Conservation (phyloP, 768 basidiomycete genomes). For the Mycena indigotica region DNA sequence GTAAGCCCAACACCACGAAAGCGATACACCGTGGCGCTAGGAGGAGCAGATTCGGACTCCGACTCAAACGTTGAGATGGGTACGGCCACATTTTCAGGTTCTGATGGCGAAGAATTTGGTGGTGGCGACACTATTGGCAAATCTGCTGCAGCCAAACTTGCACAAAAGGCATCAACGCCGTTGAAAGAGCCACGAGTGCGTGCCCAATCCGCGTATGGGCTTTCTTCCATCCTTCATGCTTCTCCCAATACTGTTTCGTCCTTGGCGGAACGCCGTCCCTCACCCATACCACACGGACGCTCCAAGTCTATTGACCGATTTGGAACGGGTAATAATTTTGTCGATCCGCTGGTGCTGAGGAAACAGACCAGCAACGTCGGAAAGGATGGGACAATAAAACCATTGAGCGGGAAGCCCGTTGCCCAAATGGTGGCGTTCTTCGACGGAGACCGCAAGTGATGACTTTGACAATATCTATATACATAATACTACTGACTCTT, state of each 20-base stretch:
- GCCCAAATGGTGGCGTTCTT: slow-evolving; percentile 86
- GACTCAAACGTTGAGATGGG: slow-evolving; percentile 33
- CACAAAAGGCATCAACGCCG: slow-evolving; percentile 30
- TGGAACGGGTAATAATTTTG: slow-evolving; percentile 60
- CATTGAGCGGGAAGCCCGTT: slow-evolving; percentile 63
- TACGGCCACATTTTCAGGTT: slow-evolving; percentile 45
- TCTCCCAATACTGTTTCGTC: slow-evolving; percentile 33
- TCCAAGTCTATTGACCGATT: slow-evolving; percentile 46
- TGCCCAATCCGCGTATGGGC: slow-evolving; percentile 63
- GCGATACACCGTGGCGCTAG: slow-evolving; percentile 84
- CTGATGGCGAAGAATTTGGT: slow-evolving; percentile 44
- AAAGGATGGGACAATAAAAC: slow-evolving; percentile 43
- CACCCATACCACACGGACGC: slow-evolving; percentile 25
- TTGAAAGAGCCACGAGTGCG: slow-evolving; percentile 42
- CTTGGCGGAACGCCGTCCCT: slow-evolving; percentile 34
- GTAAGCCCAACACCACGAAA: slow-evolving; percentile 78
- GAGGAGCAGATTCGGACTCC: slow-evolving; percentile 58
- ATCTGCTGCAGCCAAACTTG: slow-evolving; percentile 40
- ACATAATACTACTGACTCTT: neutral
- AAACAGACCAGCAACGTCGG: slow-evolving; percentile 56
- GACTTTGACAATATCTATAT: slow-evolving; percentile 4
- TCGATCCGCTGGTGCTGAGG: slow-evolving; percentile 75
- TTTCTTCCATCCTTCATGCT: slow-evolving; percentile 35
- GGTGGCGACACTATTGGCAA: slow-evolving; percentile 68
- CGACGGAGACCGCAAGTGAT: slow-evolving; percentile 51